phyloP scores from a whole-genome alignment of 2,329 filamentous ascomycete genomes.

The Ambrosiella beaveri region DNA sequence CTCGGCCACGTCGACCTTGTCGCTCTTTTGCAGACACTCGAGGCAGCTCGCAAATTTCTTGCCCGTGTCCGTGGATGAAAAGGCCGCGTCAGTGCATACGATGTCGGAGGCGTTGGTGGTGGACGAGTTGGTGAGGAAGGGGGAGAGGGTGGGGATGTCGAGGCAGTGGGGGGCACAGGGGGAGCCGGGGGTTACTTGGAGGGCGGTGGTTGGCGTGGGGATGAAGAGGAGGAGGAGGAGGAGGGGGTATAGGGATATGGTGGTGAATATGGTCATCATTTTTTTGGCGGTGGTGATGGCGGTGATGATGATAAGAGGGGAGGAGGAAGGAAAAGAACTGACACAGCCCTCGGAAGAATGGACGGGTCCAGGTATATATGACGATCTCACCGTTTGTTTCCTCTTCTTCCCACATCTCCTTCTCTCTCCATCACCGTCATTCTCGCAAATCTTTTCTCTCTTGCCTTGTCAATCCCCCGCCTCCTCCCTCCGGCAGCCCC shows the following conservation, averaged over 20 bases:
- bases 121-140: constrained; percentile 21
- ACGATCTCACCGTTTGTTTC: no score
- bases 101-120: constrained; percentile 30
- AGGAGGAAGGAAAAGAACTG: no score
- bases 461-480: no score
- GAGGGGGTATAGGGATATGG: not conserved
- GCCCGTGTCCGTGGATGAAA: constrained; percentile 21
- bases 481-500: no score
- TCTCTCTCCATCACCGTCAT: no score
- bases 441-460: no score
- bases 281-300: no score
- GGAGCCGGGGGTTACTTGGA: constrained; percentile 34
- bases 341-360: no score
- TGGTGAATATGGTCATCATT: not conserved
- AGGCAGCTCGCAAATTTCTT: constrained; percentile 31
- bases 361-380: no score
- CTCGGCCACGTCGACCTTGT: constrained; percentile 22
- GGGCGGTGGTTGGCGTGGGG: constrained; percentile 14
- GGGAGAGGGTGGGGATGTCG: constrained; percentile 21
- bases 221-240: not conserved
- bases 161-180: constrained; percentile 31
- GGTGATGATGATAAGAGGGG: no score
- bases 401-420: no score
- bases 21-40: constrained; percentile 29
- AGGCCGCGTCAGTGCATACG: constrained; percentile 27